A percentile compares a stretch with the other conserved stretches of the same genome.
These are phyloP conservation scores for Holtermanniella nyarrowii DNA, from an alignment of 768 basidiomycete species.

Conservation along the genomic window DNA sequence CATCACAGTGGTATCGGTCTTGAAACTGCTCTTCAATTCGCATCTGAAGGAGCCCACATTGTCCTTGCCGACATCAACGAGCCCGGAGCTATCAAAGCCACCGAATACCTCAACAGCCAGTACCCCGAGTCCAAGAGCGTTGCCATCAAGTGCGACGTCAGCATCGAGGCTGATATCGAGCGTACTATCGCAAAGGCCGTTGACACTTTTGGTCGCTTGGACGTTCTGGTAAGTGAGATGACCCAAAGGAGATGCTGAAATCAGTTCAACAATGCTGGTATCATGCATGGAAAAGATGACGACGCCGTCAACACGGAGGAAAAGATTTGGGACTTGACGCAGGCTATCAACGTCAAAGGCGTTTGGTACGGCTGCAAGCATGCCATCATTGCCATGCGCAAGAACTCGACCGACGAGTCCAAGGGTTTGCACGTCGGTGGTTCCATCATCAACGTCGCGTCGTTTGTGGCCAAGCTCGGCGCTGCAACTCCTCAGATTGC, in stretches of 20 bases:
- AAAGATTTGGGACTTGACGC: slow-evolving; percentile 64
- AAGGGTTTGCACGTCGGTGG: slow-evolving; percentile 61
- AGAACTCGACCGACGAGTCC: slow-evolving; percentile 70
- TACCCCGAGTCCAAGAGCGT: slow-evolving; percentile 50
- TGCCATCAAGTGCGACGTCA: slow-evolving; percentile 72
- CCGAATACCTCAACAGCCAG: slow-evolving; percentile 53
- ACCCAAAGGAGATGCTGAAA: not conserved
- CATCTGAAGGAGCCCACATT: slow-evolving; percentile 84
- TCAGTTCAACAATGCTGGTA: slow-evolving; percentile 95
- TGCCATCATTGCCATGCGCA: slow-evolving; percentile 89
- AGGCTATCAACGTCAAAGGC: slow-evolving; percentile 89
- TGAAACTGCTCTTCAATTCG: slow-evolving; percentile 90
- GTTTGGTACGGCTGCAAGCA: slow-evolving; percentile 99
- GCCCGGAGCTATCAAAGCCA: slow-evolving; percentile 58
- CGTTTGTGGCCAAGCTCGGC: slow-evolving; percentile 89
- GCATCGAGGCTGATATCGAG: slow-evolving; percentile 78
- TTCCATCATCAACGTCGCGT: slow-evolving; percentile 96
- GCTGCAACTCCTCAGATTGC: slow-evolving; percentile 98
- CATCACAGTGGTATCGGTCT: slow-evolving; percentile 78
- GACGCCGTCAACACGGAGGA: slow-evolving; percentile 95
- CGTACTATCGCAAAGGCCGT: slow-evolving; percentile 68
- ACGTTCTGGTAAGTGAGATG: slow-evolving; percentile 66
- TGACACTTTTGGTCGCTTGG: slow-evolving; percentile 78
- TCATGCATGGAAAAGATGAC: slow-evolving; percentile 95
- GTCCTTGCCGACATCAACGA: slow-evolving; percentile 80